phyloP scores from a whole-genome alignment of 768 basidiomycete genomes.

The Megacollybia marginata region DNA sequence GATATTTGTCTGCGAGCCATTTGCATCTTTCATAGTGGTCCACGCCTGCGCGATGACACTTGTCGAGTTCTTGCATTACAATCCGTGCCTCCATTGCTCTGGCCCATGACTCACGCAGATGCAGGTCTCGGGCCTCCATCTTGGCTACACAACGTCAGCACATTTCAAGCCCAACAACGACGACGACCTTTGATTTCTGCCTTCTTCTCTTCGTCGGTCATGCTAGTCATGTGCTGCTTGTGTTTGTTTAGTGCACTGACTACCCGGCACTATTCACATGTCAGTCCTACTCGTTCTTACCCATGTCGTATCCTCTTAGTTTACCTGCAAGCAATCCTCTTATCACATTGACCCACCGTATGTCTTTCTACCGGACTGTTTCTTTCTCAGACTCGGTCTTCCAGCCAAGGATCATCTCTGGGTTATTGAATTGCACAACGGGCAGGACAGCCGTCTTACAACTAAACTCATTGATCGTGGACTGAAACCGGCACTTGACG shows the following conservation, averaged over 20 bases:
- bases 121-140: conserved; percentile 61
- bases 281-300: neutral
- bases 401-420: conserved; percentile 56
- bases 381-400: neutral
- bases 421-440: conserved; percentile 79
- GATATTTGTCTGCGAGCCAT: conserved; percentile 78
- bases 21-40: conserved; percentile 88
- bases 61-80: conserved; percentile 80
- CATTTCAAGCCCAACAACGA: neutral
- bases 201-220: neutral
- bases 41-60: conserved; percentile 84
- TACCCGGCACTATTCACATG: no score
- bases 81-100: conserved; percentile 89
- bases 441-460: conserved; percentile 65
- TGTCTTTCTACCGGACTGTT: conserved; percentile 12
- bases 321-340: conserved; percentile 46
- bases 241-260: no score
- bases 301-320: conserved; percentile 40
- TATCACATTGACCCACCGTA: conserved; percentile 65
- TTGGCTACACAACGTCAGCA: conserved; percentile 33
- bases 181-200: conserved; percentile 44
- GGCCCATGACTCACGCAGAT: conserved; percentile 89
- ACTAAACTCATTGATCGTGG: conserved; percentile 48
- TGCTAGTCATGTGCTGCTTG: neutral
- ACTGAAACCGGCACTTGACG: conserved; percentile 63